A percentile compares a stretch with the other conserved stretches of the same genome.
Conservation (phyloP, 129 eudicot genomes). For the Flaveria trinervia region DNA sequence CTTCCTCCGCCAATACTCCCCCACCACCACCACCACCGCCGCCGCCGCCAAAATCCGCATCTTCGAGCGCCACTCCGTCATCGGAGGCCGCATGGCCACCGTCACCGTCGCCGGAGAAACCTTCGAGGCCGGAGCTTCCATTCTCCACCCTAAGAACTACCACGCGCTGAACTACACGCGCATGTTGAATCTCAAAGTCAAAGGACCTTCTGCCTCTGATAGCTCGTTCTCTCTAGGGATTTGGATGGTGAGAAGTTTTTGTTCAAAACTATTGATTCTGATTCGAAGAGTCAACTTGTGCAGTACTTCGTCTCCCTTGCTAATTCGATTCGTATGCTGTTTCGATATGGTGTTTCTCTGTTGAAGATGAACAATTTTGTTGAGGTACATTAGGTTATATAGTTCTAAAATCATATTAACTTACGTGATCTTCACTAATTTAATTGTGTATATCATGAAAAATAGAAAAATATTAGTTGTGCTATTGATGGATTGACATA, state of each 20-base stretch:
- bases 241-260: constrained; percentile 67
- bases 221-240: constrained; percentile 58
- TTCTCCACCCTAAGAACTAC: constrained; percentile 87
- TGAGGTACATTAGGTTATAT: constrained; percentile 48
- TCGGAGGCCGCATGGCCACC: constrained; percentile 98
- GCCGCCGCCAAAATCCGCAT: constrained; percentile 42
- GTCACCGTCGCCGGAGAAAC: constrained; percentile 69
- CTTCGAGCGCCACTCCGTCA: constrained; percentile 66
- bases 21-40: constrained; percentile 20
- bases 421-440: not conserved
- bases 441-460: no score
- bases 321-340: constrained; percentile 51
- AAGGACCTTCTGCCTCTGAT: constrained; percentile 33
- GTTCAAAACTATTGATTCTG: constrained; percentile 53
- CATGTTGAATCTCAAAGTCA: constrained; percentile 38
- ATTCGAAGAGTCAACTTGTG: constrained; percentile 44
- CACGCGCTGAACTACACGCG: constrained; percentile 64
- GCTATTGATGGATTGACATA: constrained; percentile 3
- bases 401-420: constrained; percentile 1
- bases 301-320: constrained; percentile 44
- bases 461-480: not conserved
- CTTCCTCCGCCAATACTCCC: constrained; percentile 79
- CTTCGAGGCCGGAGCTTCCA: constrained; percentile 93
- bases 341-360: constrained; percentile 74
- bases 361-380: constrained; percentile 68